A percentile compares a stretch with the other conserved stretches of the same genome.
Conservation (phyloP, 345 rosid genomes). For the Eucalyptus erythrocorys region DNA sequence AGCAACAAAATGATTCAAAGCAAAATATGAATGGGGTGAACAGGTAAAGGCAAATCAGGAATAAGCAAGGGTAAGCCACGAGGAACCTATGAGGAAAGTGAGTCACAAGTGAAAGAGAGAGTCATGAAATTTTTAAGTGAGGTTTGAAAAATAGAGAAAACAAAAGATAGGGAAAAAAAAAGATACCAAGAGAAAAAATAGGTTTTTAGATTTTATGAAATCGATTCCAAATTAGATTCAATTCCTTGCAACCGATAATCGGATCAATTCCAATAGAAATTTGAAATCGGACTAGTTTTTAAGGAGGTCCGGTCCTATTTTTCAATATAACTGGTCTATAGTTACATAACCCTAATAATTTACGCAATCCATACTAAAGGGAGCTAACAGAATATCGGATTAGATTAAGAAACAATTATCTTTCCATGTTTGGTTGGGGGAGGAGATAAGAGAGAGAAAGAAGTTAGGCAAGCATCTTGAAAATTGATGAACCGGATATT, state of each 20-base stretch:
- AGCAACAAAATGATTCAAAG: neutral
- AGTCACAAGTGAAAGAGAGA: neutral
- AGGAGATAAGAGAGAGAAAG: neutral
- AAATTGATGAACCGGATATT: neutral
- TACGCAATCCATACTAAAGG: neutral
- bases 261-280: neutral
- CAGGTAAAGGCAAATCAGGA: no score
- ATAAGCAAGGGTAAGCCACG: neutral
- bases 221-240: no score
- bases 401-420: neutral
- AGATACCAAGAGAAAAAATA: neutral
- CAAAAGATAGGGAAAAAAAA: neutral
- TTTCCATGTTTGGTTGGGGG: neutral
- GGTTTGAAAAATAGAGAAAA: neutral
- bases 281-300: accelerated
- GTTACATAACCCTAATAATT: neutral
- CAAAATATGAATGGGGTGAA: neutral
- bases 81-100: no score
- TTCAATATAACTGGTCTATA: accelerated
- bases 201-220: neutral
- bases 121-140: no score
- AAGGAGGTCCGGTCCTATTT: neutral
- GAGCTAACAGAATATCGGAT: neutral
- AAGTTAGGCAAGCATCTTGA: neutral
- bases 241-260: neutral